Evolutionary conservation across 352 stramenopile species (phyloP).

Genomic region (Peronosclerospora sorghi): DNA sequence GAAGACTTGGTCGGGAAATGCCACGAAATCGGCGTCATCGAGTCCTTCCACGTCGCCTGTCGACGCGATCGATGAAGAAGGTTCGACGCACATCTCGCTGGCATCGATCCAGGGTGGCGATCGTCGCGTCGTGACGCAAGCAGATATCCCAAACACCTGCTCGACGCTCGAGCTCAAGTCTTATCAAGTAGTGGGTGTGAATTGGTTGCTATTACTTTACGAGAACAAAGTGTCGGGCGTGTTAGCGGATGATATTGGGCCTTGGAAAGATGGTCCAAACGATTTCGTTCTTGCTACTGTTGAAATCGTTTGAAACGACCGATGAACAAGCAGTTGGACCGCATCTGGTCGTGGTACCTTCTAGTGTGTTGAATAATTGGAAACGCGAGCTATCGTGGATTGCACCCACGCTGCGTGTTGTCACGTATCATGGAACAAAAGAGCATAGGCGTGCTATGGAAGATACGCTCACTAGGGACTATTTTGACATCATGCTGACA

Average conservation of each 20-base stretch:
- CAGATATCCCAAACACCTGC: slow-evolving; percentile 58
- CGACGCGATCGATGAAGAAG: slow-evolving; percentile 35
- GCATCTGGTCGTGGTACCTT: slow-evolving; percentile 89
- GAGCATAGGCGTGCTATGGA: slow-evolving; percentile 47
- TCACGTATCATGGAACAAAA: slow-evolving; percentile 78
- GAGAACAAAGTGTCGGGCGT: slow-evolving; percentile 74
- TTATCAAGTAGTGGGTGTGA: slow-evolving; percentile 78
- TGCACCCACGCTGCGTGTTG: slow-evolving; percentile 78
- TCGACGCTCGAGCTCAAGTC: slow-evolving; percentile 70
- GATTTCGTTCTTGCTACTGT: slow-evolving; percentile 63
- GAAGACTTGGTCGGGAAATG: slow-evolving; percentile 40
- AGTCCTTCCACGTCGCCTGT: slow-evolving; percentile 17
- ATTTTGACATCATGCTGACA: slow-evolving; percentile 82
- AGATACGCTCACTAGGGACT: slow-evolving; percentile 28
- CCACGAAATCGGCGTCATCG: slow-evolving; percentile 15
- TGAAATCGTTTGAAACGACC: slow-evolving; percentile 32
- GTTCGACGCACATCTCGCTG: slow-evolving; percentile 46
- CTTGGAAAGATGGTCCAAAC: slow-evolving; percentile 90
- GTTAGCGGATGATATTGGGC: slow-evolving; percentile 85
- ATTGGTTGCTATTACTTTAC: slow-evolving; percentile 70
- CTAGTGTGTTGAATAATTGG: slow-evolving; percentile 90
- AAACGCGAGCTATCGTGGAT: slow-evolving; percentile 88
- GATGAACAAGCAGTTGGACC: slow-evolving; percentile 32
- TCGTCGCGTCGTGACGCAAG: slow-evolving; percentile 45
- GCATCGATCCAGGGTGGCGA: slow-evolving; percentile 29